These are phyloP conservation scores for Senna tora DNA, from an alignment of 306 rosid genomes.

Conservation along the genomic window DNA sequence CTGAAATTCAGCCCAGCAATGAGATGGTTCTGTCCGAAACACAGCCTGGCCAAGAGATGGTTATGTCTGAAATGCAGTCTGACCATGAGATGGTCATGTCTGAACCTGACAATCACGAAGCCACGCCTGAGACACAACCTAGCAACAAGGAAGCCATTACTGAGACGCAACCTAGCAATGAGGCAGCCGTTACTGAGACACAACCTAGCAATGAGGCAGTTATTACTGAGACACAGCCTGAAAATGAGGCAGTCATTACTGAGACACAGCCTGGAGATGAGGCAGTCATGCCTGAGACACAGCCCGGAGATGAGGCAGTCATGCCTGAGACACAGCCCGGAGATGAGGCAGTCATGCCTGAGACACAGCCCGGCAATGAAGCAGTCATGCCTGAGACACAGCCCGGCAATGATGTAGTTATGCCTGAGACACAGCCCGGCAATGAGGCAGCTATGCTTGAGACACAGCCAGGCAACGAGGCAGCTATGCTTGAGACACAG, in stretches of 20 bases:
- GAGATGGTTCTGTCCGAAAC: constrained; percentile 14
- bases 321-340: constrained; percentile 13
- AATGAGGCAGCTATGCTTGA: constrained; percentile 25
- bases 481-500: not conserved
- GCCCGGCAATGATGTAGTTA: not conserved
- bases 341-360: constrained; percentile 23
- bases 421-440: constrained; percentile 35
- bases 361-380: constrained; percentile 31
- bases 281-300: constrained; percentile 15
- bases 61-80: constrained; percentile 13
- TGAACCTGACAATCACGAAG: not conserved
- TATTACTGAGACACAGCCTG: constrained; percentile 13
- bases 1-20: constrained; percentile 21
- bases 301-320: not conserved
- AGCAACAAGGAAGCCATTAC: constrained; percentile 13
- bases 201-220: constrained; percentile 14
- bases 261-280: not conserved
- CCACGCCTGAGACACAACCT: constrained; percentile 32
- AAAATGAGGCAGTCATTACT: not conserved
- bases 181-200: constrained; percentile 2
- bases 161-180: constrained; percentile 26
- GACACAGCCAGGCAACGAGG: constrained; percentile 19
- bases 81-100: constrained; percentile 7
- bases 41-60: not conserved
- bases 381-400: constrained; percentile 30